Evolutionary conservation across 2,329 filamentous ascomycete species (phyloP).

Genomic region (Hymenoscyphus repandus): DNA sequence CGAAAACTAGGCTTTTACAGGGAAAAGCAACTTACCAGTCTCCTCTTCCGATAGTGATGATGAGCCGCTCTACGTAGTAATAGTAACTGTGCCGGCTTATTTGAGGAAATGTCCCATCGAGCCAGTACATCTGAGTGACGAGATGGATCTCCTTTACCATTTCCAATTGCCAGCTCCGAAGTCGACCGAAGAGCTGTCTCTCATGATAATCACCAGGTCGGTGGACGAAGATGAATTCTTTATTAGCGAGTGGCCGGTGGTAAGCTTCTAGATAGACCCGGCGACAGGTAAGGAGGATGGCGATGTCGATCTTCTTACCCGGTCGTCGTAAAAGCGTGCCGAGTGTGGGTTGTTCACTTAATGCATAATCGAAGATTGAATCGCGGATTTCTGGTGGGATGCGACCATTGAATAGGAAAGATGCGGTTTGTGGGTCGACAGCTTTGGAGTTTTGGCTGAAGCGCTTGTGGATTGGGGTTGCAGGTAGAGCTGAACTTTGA

Average conservation of each 20-base stretch:
- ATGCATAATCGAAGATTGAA: constrained; percentile 16
- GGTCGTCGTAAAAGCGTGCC: constrained; percentile 1
- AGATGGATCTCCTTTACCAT: constrained; percentile 11
- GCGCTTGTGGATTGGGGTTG: not conserved
- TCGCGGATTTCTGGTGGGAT: constrained; percentile 23
- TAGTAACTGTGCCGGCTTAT: constrained; percentile 9
- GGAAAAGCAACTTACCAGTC: too few species aligned
- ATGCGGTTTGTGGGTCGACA: constrained; percentile 15
- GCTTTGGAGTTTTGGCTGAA: not conserved
- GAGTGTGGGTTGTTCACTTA: constrained; percentile 14
- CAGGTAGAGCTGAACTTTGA: not conserved
- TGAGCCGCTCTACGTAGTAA: constrained; percentile 17
- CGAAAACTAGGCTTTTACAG: too few species aligned
- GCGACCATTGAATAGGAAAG: constrained; percentile 18
- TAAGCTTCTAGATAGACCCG: constrained; percentile 22
- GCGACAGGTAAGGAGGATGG: constrained; percentile 21
- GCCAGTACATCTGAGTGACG: constrained; percentile 23
- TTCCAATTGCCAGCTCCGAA: constrained; percentile 1
- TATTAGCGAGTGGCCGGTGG: constrained; percentile 15
- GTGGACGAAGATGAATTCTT: constrained; percentile 23
- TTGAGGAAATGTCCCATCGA: constrained; percentile 13
- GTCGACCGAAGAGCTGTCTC: not conserved
- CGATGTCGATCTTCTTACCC: constrained; percentile 13
- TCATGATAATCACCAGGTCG: not conserved
- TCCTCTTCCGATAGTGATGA: constrained; percentile 21